Evolutionary conservation across 2,329 filamentous ascomycete species (phyloP), one percentile per base, ranked within the genome.

Genomic region (Mycocentrospora acerina): DNA sequence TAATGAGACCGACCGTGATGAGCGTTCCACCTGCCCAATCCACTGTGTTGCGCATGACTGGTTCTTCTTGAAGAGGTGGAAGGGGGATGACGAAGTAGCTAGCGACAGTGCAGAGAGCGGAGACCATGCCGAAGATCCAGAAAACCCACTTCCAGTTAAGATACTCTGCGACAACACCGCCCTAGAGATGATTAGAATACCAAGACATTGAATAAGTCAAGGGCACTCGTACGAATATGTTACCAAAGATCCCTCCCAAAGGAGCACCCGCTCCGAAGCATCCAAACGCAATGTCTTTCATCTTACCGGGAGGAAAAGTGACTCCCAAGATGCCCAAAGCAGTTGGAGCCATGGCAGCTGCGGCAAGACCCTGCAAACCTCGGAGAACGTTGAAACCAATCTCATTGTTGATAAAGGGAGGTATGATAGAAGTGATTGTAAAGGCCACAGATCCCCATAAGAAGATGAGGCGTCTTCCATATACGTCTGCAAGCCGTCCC

Each of bases 261-360:
- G 84, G 83, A 0, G 82, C 79, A 2, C 82, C 83, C 2, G 81
- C 81, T 13, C 78, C 60, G 28, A 50, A 58, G 16, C 47, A 53
- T 3, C 49, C 49, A 50, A 88, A 86, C 1, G 83, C 82, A 57
- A 85, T 85, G 52, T 85, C 86, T 65, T 86, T 86, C 4, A 82
- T 79, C 47, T 79, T 82, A 0, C 83, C 81, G 0, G 82, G 82
- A 1, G 78, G 77, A 37, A 87, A 87, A 0, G 81, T 85, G 2
- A 79, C 78, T 0, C 82, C 83, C 3, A 88, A 62, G 26, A 87
- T 86, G 0, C 84, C 84, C 55, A 88, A 80, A 0, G 83, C 84
- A 0, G 83, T 86, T 0, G 84, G 83, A 1, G 86, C 81, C 55
- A 85, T 86, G 12, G 82, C 81, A 2, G 84, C 83, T 17, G 81